Conservation (phyloP, 2,329 filamentous ascomycete species). For the Chaetomium globosum region DNA sequence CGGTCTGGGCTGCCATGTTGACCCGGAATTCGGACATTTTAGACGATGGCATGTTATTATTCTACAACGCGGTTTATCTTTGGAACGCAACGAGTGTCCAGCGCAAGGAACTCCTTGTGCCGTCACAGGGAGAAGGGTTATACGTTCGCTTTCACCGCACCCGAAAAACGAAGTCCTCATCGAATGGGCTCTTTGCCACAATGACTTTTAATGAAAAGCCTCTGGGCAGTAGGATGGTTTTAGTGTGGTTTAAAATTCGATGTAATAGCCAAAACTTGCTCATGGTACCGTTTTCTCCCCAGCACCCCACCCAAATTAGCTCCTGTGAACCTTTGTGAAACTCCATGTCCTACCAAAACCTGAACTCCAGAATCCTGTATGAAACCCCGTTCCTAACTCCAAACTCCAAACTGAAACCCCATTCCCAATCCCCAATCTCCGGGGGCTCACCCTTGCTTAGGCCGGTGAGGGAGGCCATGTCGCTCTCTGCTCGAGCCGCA, state of each 20-base stretch:
- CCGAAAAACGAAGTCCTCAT: not conserved
- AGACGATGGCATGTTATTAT: not conserved
- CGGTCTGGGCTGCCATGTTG: not conserved
- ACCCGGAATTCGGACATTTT: conserved; percentile 8
- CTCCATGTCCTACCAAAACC: not conserved
- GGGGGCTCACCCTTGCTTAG: not conserved
- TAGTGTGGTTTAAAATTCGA: not conserved
- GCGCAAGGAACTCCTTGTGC: not conserved
- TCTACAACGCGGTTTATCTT: not conserved
- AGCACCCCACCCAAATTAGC: not conserved
- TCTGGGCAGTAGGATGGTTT: not conserved
- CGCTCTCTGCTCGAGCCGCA: not conserved
- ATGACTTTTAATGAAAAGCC: not conserved
- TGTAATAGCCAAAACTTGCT: not conserved
- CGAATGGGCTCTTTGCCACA: not conserved
- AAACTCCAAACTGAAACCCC: no score
- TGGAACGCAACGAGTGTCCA: not conserved
- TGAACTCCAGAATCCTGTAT: not conserved
- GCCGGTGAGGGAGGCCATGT: not conserved
- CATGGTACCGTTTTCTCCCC: not conserved
- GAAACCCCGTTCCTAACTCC: not conserved
- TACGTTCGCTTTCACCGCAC: not conserved
- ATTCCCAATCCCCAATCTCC: not conserved
- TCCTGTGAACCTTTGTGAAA: not conserved
- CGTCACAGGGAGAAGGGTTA: not conserved